Evolutionary conservation across 768 basidiomycete genomes (phyloP), one percentile per base, ranked within the genome.

Genomic region (Boletus barrowsii): DNA sequence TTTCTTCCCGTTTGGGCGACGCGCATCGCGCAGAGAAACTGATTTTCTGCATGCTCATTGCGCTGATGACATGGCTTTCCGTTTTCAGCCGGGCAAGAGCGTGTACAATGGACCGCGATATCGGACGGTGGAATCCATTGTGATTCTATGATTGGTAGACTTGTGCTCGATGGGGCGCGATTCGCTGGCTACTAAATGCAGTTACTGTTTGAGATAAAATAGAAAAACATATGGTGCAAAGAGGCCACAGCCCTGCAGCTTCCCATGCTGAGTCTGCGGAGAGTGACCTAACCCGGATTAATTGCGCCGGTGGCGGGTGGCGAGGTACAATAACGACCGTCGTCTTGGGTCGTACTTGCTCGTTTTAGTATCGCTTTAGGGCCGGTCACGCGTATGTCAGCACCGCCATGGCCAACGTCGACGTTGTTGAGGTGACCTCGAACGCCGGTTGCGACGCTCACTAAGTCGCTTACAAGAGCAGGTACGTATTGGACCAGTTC

Each of bases 81-180:
- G 49, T 50, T 52, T 51, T 29, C 75, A 97, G 94, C 78, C 79
- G 58, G 93, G 93, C 49, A 87, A 93, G 77, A 85, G 85, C 67
- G 84, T 90, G 13, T 97, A 95, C 81, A 81, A 89, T 76, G 87
- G 86, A 58, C 74, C 85, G 35, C 81, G 83, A 66, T 90, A 91
- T 73, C 83, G 73, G 60, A 67, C 80, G 11, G 75, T 79, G 45
- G 77, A 79, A 44, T 78, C 75, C 51, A 79, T 87, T 60, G 82
- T 85, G 55, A 77, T 87, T 39, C 72, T 86, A 62, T 87, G 78
- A 72, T 61, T 59, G 57, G 61, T 51, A 44, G 54, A 59, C 30
- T 8, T 8, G 9, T 29, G 9, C 29, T 29, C 35, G 35, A 36
- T 59, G 42, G 37, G 32, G 30, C 42, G 42, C 35, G 58, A 59